A percentile compares a stretch with the other conserved stretches of the same genome.
phyloP scores from a whole-genome alignment of 2,329 filamentous ascomycete genomes.

The Trichoderma lentiforme region DNA sequence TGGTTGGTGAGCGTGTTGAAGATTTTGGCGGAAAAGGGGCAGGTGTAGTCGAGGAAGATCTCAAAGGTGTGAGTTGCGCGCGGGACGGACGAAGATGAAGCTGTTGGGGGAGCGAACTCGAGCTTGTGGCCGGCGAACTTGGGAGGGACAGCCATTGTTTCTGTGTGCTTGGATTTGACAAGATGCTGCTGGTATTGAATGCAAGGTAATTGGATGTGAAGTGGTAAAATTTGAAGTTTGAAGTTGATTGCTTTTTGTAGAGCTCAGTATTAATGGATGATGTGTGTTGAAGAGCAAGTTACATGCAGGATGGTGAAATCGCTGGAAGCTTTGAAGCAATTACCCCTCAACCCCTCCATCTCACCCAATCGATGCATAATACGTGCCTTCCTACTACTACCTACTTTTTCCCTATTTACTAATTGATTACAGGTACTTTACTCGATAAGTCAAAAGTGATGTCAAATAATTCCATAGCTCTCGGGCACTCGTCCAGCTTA shows the following conservation, averaged over 20 bases:
- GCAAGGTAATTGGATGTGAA: not conserved
- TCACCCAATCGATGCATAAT: not conserved
- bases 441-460: not conserved
- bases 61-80: constrained; percentile 58
- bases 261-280: not conserved
- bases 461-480: not conserved
- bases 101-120: constrained; percentile 40
- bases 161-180: not conserved
- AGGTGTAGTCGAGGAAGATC: constrained; percentile 84
- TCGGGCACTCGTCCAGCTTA: not conserved
- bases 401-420: not conserved
- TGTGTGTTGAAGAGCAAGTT: not conserved
- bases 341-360: constrained; percentile 1
- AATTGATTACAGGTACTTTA: not conserved
- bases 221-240: not conserved
- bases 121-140: constrained; percentile 74
- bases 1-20: constrained; percentile 58
- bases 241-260: constrained; percentile 17
- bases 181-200: not conserved
- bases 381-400: not conserved
- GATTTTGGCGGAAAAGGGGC: constrained; percentile 65
- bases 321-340: not conserved
- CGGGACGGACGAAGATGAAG: constrained; percentile 34
- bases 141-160: constrained; percentile 68
- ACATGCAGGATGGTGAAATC: not conserved